phyloP scores from a whole-genome alignment of 371 early-diverging fungal species.

The Nematocida major region DNA sequence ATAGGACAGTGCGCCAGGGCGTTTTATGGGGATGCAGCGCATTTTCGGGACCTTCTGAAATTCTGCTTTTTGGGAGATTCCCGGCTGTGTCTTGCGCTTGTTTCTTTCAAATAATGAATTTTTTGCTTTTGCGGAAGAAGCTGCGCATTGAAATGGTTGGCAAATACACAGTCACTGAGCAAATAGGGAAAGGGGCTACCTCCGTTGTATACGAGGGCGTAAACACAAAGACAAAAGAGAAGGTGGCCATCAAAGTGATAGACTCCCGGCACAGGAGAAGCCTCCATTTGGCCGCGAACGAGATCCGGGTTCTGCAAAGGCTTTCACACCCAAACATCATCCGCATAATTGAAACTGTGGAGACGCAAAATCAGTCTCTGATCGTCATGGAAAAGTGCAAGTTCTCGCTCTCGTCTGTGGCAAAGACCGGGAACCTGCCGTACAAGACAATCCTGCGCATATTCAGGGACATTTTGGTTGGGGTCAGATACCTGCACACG shows the following conservation, averaged over 20 bases:
- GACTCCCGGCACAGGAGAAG: slow-evolving; percentile 96
- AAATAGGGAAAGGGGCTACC: slow-evolving; percentile 50
- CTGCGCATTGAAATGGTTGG: slow-evolving; percentile 27
- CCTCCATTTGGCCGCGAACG: slow-evolving; percentile 76
- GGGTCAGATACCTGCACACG: slow-evolving; percentile 40
- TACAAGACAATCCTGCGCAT: slow-evolving; percentile 70
- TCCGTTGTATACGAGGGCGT: slow-evolving; percentile 39
- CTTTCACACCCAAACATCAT: slow-evolving; percentile 90
- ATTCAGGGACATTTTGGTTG: slow-evolving; percentile 48
- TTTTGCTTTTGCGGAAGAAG: slow-evolving; percentile 1
- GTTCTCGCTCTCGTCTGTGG: slow-evolving; percentile 66
- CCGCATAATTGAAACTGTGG: slow-evolving; percentile 83
- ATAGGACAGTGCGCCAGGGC: too few species aligned
- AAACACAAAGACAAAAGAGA: slow-evolving; percentile 18
- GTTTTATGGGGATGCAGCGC: too few species aligned
- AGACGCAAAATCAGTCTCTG: slow-evolving; percentile 79
- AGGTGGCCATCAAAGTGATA: slow-evolving; percentile 87
- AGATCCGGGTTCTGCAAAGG: slow-evolving; percentile 92
- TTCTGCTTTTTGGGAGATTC: too few species aligned
- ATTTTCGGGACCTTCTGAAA: too few species aligned
- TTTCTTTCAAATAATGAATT: slow-evolving; percentile 27
- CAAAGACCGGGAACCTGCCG: slow-evolving; percentile 76
- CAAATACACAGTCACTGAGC: slow-evolving; percentile 44
- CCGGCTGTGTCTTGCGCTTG: too few species aligned
- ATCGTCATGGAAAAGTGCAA: slow-evolving; percentile 45